Percentiles rank a stretch among this genome's conserved stretches.
Evolutionary conservation across 495 filamentous ascomycete genomes (phyloP).

Genomic region (Elasticomyces elasticus): DNA sequence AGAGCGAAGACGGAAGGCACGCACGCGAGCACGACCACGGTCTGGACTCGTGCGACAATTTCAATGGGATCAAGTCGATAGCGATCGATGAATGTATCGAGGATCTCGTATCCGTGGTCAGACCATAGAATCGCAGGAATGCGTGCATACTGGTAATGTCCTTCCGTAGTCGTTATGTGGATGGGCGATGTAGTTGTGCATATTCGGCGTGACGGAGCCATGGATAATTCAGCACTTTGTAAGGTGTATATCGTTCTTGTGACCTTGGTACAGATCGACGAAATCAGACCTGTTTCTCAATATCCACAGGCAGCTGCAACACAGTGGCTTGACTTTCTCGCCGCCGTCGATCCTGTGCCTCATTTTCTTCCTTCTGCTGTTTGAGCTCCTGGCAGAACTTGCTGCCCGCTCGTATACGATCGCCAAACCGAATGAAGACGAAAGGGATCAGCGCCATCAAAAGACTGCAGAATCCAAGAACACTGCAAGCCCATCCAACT

Average conservation of each 20-base stretch:
- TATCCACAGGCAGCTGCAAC: background rate
- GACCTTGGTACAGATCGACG: background rate
- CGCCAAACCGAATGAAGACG: conserved; percentile 32
- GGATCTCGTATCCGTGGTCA: too few relatives aligned
- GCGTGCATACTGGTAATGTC: too few relatives aligned
- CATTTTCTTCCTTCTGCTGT: conserved; percentile 10
- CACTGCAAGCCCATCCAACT: conserved; percentile 32
- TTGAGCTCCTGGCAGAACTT: conserved; percentile 35
- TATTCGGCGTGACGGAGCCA: background rate
- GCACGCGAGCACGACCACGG: too few relatives aligned
- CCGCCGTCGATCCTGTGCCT: background rate
- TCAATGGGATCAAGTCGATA: too few relatives aligned
- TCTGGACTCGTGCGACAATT: too few relatives aligned
- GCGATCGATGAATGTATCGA: too few relatives aligned
- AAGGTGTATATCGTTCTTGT: too few relatives aligned
- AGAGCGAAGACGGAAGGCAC: too few relatives aligned
- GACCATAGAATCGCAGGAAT: too few relatives aligned
- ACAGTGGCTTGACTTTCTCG: background rate
- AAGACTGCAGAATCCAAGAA: conserved; percentile 32
- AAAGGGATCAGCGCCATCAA: conserved; percentile 33
- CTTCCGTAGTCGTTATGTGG: too few relatives aligned
- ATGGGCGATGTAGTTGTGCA: too few relatives aligned
- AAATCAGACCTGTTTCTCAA: conserved; percentile 11
- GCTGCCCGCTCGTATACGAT: conserved; percentile 28
- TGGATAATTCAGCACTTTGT: too few relatives aligned